phyloP scores from a whole-genome alignment of 164 flowering plant species.

The Stephania yunnanensis region DNA sequence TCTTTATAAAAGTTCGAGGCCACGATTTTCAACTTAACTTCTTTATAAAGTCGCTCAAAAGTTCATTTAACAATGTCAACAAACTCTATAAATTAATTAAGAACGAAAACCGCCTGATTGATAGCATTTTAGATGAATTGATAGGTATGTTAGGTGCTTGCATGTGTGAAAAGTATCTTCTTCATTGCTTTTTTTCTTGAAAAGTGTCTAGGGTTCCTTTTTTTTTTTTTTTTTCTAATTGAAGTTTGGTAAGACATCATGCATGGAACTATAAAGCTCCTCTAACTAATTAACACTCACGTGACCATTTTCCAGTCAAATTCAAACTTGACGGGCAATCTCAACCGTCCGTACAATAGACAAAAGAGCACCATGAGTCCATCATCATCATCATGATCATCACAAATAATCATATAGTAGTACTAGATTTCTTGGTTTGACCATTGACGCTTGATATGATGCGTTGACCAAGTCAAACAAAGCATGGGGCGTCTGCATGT shows the following conservation, averaged over 20 bases:
- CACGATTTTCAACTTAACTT: too few relatives aligned
- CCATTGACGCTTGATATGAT: not conserved
- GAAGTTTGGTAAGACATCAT: constrained; percentile 2
- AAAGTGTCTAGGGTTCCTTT: not conserved
- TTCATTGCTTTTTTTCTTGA: not conserved
- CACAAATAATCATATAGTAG: too few relatives aligned
- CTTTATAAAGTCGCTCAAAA: not conserved
- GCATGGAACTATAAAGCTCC: not conserved
- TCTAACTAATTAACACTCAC: not conserved
- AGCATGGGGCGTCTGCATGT: not conserved
- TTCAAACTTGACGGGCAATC: not conserved
- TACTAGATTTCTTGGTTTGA: not conserved
- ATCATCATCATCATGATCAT: not conserved
- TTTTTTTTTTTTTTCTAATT: not conserved
- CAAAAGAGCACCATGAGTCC: not conserved
- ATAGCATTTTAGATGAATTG: not conserved
- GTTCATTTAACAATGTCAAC: not conserved
- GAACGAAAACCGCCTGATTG: not conserved
- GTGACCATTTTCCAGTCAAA: not conserved
- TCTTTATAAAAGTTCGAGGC: too few relatives aligned
- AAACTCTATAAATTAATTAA: not conserved
- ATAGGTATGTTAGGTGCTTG: not conserved
- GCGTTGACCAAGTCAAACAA: not conserved
- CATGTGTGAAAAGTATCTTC: not conserved
- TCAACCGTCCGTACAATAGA: not conserved